Evolutionary conservation across 345 rosid species (phyloP).

Genomic region (Rhizophora mangle): DNA sequence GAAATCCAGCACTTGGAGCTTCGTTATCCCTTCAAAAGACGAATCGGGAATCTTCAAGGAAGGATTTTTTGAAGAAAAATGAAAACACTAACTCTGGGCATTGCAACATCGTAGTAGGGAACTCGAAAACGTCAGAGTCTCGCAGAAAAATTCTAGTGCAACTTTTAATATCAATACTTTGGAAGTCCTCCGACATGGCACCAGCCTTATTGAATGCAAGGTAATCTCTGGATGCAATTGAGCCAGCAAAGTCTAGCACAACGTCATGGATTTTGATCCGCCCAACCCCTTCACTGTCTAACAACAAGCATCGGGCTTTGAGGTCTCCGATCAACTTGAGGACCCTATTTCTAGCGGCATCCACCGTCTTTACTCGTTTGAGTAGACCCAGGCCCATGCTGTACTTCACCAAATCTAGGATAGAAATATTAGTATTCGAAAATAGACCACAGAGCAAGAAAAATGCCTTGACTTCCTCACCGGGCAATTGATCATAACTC

Average conservation of each 20-base stretch:
- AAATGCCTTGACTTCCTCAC: background rate
- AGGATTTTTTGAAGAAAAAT: accelerated
- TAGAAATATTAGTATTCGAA: background rate
- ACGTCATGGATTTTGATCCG: slow-evolving; percentile 6
- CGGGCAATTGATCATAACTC: slow-evolving; percentile 1
- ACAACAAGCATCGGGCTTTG: background rate
- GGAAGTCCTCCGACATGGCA: background rate
- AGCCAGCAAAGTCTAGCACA: background rate
- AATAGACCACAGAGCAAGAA: slow-evolving; percentile 15
- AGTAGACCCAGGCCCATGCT: slow-evolving; percentile 12
- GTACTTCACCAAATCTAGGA: slow-evolving; percentile 3
- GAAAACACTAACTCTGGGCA: slow-evolving; percentile 19
- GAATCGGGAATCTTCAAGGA: too few species aligned
- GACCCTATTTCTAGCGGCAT: slow-evolving; percentile 3
- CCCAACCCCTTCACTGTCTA: background rate
- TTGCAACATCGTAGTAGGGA: background rate
- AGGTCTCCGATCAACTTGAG: background rate
- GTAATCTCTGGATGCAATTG: background rate
- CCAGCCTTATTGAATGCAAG: background rate
- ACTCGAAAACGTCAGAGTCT: background rate
- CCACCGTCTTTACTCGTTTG: background rate
- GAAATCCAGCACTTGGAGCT: too few species aligned
- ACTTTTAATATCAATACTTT: background rate
- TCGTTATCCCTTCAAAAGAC: too few species aligned
- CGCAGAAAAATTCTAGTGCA: slow-evolving; percentile 3